A percentile compares a stretch with the other conserved stretches of the same genome.
phyloP scores from a whole-genome alignment of 768 basidiomycete genomes.

The Pleurotus eryngii region DNA sequence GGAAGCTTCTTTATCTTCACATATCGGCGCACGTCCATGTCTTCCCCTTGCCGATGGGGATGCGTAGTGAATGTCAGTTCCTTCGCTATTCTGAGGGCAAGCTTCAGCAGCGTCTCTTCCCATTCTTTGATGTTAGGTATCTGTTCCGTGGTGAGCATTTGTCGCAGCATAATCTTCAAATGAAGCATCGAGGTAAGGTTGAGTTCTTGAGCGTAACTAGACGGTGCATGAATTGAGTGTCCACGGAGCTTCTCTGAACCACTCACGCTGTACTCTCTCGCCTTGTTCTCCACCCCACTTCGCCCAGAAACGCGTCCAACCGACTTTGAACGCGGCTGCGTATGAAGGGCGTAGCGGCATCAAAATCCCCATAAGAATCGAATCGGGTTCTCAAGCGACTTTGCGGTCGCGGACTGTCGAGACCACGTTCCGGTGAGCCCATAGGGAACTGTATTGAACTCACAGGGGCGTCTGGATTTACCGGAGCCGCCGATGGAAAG shows the following conservation, averaged over 20 bases:
- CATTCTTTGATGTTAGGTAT: constrained; percentile 85
- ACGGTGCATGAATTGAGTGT: constrained; percentile 7
- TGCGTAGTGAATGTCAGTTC: constrained; percentile 75
- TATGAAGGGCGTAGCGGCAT: constrained; percentile 73
- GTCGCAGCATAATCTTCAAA: constrained; percentile 85
- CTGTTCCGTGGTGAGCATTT: constrained; percentile 80
- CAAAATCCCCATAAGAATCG: constrained; percentile 71
- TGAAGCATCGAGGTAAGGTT: constrained; percentile 87
- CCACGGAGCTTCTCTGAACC: background rate
- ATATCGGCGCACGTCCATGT: constrained; percentile 92
- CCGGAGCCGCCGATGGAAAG: constrained; percentile 53
- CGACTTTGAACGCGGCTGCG: constrained; percentile 83
- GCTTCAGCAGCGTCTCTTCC: constrained; percentile 78
- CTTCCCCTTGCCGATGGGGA: constrained; percentile 78
- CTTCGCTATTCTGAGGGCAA: constrained; percentile 83
- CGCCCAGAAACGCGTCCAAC: constrained; percentile 52
- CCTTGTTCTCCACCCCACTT: constrained; percentile 82
- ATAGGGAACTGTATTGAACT: constrained; percentile 82
- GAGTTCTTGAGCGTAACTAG: constrained; percentile 78
- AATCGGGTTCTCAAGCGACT: constrained; percentile 58
- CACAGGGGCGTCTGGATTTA: constrained; percentile 45
- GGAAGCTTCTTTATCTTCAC: constrained; percentile 99
- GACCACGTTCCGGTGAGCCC: constrained; percentile 68
- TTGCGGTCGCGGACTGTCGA: constrained; percentile 53
- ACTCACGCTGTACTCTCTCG: constrained; percentile 89